A percentile compares a stretch with the other conserved stretches of the same genome.
These are phyloP conservation scores for Huntiella decipiens DNA, from an alignment of 2,329 filamentous ascomycete species.

Conservation along the genomic window DNA sequence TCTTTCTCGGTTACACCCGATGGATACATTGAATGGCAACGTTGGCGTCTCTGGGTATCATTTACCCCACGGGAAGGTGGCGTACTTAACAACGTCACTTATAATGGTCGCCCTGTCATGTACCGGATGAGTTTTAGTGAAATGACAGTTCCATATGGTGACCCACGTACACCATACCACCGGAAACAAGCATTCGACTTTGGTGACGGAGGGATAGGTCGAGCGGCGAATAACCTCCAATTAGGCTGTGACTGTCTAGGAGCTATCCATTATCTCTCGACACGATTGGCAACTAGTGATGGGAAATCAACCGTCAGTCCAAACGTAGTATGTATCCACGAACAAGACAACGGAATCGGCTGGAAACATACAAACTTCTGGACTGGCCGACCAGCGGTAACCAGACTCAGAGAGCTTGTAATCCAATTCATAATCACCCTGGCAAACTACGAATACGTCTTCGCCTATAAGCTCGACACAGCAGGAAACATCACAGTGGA, in stretches of 20 bases:
- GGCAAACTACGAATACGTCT: conserved; percentile 49
- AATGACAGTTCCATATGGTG: conserved; percentile 51
- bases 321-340: conserved; percentile 49
- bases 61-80: conserved; percentile 54
- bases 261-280: conserved; percentile 44
- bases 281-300: conserved; percentile 30
- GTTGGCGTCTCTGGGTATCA: conserved; percentile 49
- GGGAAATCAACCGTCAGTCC: conserved; percentile 33
- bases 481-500: conserved; percentile 42
- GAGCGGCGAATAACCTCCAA: conserved; percentile 46
- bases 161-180: conserved; percentile 45
- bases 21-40: conserved; percentile 39
- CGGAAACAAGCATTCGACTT: conserved; percentile 57
- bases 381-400: conserved; percentile 41
- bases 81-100: conserved; percentile 50
- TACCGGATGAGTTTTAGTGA: conserved; percentile 50
- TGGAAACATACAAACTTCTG: conserved; percentile 57
- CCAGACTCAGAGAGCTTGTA: conserved; percentile 41
- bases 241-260: conserved; percentile 55
- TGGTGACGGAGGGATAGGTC: conserved; percentile 48
- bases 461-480: conserved; percentile 37
- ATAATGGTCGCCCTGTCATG: conserved; percentile 44
- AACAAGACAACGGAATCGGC: conserved; percentile 50
- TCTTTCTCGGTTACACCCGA: conserved; percentile 39
- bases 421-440: conserved; percentile 51